Base-by-base conservation (phyloP, 1,284 basidiomycete genomes). In the Puccinia polysora region DNA sequence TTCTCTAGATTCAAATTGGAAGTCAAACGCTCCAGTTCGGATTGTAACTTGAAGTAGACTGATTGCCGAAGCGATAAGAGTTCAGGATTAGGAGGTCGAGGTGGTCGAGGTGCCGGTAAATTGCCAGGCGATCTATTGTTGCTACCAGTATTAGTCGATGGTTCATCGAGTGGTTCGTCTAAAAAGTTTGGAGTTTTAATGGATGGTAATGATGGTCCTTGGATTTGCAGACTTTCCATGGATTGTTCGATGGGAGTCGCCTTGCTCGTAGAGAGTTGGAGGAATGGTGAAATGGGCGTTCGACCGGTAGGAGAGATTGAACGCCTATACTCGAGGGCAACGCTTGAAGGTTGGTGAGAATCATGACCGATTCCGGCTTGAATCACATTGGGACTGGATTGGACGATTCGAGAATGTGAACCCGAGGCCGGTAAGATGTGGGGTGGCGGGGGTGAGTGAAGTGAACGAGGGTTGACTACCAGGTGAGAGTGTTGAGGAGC, bases 11-110 rank as follows among this genome's bases (percentile, higher is more conserved):
- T 81, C 71, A 93, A 83, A 12, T 86, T 85, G 50, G 86, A 83
- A 4, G 86, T 81, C 14, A 94, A 82, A 8, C 86, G 85, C 40
- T 84, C 81, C 55, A 93, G 83, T 75, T 91, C 86, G 38, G 86
- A 82, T 40, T 83, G 81, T 63, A 98, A 80, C 79, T 90, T 91
- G 59, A 85, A 83, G 78, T 91, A 87, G 20, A 97, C 85, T 74
- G 86, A 84, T 14, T 85, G 83, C 77, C 97, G 94, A n/a, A 98
- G 83, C 34, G 86, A 86, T 36, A 94, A 83, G 0, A 96, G 84
- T 76, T 92, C 89, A 28, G 84, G 84, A 43, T 84, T 84, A 7
- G 82, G 81, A 86, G 96, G 83, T 88, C 96, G 47, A 0, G 90
- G 90, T 15, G 95, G 93, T 47, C 89, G 85, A 20, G 90, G 90